These are phyloP conservation scores for Vanrija sp. DNA, from an alignment of 1,284 basidiomycete genomes.

Conservation along the genomic window DNA sequence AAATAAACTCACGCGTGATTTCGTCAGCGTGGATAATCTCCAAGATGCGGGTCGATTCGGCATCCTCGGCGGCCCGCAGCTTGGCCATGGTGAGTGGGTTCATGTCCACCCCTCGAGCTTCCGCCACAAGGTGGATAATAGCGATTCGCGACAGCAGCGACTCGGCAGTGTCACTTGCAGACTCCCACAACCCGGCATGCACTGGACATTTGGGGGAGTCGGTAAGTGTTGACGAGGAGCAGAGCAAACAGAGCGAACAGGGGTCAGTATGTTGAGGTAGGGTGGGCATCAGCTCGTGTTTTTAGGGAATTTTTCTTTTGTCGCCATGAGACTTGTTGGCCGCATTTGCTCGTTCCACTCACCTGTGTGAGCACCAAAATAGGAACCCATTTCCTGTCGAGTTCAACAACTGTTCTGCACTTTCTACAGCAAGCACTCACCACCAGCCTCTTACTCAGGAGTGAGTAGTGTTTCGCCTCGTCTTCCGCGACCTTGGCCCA, in stretches of 20 bases:
- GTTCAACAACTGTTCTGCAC: not conserved
- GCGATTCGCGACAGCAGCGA: constrained; percentile 72
- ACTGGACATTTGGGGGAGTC: constrained; percentile 50
- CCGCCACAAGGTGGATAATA: constrained; percentile 86
- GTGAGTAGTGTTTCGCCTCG: constrained; percentile 67
- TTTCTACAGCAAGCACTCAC: constrained; percentile 59
- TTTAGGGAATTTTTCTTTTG: too few relatives aligned
- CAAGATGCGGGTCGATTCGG: constrained; percentile 65
- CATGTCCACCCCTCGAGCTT: constrained; percentile 81
- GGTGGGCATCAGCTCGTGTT: too few relatives aligned
- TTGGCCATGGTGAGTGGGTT: constrained; percentile 78
- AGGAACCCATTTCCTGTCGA: constrained; percentile 59
- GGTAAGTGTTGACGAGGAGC: not conserved
- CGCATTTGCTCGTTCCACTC: not conserved
- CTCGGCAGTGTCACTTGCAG: constrained; percentile 66
- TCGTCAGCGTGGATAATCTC: constrained; percentile 79
- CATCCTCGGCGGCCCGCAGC: constrained; percentile 66
- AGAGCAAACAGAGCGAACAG: not conserved
- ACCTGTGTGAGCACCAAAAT: constrained; percentile 60
- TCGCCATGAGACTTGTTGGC: not conserved
- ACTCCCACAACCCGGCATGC: constrained; percentile 77
- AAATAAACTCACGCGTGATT: constrained; percentile 56
- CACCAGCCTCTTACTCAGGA: constrained; percentile 50
- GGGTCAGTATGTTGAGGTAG: not conserved
- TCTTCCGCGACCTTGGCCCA: constrained; percentile 74